A percentile compares a stretch with the other conserved stretches of the same genome.
These are phyloP conservation scores for Fusarium sp. DNA, from an alignment of 2,329 filamentous ascomycete species.

Conservation along the genomic window DNA sequence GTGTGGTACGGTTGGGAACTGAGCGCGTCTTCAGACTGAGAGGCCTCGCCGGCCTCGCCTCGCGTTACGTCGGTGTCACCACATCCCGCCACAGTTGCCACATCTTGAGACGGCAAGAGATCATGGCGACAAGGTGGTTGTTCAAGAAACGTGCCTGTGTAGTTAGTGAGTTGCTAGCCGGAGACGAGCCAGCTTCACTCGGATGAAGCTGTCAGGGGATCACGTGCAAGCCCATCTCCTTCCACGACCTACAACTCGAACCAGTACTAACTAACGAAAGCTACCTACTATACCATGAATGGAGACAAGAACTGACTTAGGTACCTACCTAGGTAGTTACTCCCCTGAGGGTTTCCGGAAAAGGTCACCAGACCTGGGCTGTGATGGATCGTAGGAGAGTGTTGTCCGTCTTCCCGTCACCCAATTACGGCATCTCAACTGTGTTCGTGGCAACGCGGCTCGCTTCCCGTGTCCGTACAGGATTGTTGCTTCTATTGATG, in stretches of 20 bases:
- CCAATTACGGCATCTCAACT: slow-evolving; percentile 1
- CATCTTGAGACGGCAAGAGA: slow-evolving; percentile 9
- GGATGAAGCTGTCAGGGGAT: background rate
- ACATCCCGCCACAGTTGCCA: slow-evolving; percentile 26
- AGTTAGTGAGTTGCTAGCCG: slow-evolving; percentile 6
- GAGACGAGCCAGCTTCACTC: background rate
- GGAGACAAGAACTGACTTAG: background rate
- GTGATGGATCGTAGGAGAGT: slow-evolving; percentile 14
- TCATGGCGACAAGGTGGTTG: background rate
- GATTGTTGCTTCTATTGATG: background rate
- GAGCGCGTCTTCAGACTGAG: slow-evolving; percentile 13
- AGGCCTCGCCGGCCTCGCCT: slow-evolving; percentile 21
- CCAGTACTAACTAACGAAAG: background rate
- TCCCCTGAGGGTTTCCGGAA: background rate
- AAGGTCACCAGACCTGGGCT: background rate
- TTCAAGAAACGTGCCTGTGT: slow-evolving; percentile 13
- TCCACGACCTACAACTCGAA: background rate
- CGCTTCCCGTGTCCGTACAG: slow-evolving; percentile 8
- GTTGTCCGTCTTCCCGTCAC: slow-evolving; percentile 8
- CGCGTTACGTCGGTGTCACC: slow-evolving; percentile 28
- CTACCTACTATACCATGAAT: too few species aligned
- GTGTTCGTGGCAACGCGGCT: slow-evolving; percentile 11
- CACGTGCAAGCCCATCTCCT: background rate
- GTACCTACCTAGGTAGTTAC: background rate
- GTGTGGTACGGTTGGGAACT: slow-evolving; percentile 12